Percentiles rank a stretch among this genome's conserved stretches.
Conservation (phyloP, 192 early-diverging fungal species). For the Lobosporangium transversale region DNA sequence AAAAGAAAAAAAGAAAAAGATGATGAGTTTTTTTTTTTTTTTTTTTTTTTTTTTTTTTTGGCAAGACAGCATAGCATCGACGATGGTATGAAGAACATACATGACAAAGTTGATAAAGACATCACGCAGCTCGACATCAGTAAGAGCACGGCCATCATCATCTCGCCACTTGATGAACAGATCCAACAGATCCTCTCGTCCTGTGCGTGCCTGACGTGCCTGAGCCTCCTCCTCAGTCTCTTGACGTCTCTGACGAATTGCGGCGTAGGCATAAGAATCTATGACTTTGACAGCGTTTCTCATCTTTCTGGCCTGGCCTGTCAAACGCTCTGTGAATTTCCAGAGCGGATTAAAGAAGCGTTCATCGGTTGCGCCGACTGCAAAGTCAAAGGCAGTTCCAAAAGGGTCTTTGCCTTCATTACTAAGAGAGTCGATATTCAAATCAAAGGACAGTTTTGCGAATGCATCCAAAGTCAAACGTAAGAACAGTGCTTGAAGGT, state of each 20-base stretch:
- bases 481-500: constrained; percentile 57
- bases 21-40: too few species aligned
- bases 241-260: constrained; percentile 39
- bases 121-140: constrained; percentile 56
- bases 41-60: background rate
- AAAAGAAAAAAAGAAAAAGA: too few species aligned
- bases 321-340: constrained; percentile 44
- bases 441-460: constrained; percentile 58
- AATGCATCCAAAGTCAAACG: constrained; percentile 59
- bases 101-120: constrained; percentile 59
- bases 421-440: constrained; percentile 54
- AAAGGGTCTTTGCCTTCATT: constrained; percentile 54
- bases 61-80: background rate
- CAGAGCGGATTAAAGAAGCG: constrained; percentile 49
- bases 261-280: constrained; percentile 40
- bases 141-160: constrained; percentile 50
- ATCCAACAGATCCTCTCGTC: constrained; percentile 53
- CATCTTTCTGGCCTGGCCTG: constrained; percentile 15
- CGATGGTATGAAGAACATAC: background rate
- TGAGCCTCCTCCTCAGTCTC: constrained; percentile 18
- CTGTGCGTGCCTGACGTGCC: background rate
- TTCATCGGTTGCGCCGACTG: constrained; percentile 44
- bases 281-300: constrained; percentile 22
- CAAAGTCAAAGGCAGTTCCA: constrained; percentile 63
- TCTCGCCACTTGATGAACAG: constrained; percentile 57